A percentile compares a stretch with the other conserved stretches of the same genome.
Conservation (phyloP, 306 rosid genomes). For the Cicer bijugum region DNA sequence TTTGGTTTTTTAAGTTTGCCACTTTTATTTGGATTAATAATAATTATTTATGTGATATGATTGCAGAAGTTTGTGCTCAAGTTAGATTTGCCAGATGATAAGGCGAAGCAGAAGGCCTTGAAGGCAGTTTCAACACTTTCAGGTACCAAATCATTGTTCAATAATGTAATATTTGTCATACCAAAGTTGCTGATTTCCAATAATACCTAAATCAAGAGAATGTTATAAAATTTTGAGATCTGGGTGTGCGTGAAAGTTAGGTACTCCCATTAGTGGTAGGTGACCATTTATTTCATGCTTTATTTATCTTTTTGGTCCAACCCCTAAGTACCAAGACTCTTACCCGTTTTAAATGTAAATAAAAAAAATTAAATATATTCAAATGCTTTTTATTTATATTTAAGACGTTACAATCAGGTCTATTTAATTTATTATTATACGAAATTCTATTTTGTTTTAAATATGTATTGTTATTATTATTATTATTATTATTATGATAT, state of each 20-base stretch:
- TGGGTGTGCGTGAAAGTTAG: conserved; percentile 31
- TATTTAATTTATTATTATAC: no score
- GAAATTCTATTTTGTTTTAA: no score
- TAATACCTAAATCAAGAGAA: conserved; percentile 36
- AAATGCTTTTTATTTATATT: no score
- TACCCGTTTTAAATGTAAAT: no score
- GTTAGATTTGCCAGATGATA: conserved; percentile 77
- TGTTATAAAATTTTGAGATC: conserved; percentile 42
- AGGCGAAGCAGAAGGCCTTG: conserved; percentile 91
- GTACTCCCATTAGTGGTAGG: conserved; percentile 5
- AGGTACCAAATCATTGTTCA: conserved; percentile 57
- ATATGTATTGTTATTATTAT: no score
- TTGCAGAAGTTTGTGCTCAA: conserved; percentile 77
- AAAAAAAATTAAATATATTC: no score
- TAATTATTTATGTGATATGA: conserved; percentile 14
- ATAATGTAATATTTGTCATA: neutral
- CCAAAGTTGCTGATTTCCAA: conserved; percentile 30
- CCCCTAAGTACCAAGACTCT: no score
- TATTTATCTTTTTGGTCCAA: no score
- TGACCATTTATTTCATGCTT: neutral
- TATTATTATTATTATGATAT: no score
- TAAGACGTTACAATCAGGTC: no score
- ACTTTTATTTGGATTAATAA: conserved; percentile 26
- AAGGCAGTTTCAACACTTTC: conserved; percentile 82
- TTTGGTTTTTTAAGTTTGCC: neutral